Conservation (phyloP, 2,329 filamentous ascomycete genomes). For the Amphichorda felina region DNA sequence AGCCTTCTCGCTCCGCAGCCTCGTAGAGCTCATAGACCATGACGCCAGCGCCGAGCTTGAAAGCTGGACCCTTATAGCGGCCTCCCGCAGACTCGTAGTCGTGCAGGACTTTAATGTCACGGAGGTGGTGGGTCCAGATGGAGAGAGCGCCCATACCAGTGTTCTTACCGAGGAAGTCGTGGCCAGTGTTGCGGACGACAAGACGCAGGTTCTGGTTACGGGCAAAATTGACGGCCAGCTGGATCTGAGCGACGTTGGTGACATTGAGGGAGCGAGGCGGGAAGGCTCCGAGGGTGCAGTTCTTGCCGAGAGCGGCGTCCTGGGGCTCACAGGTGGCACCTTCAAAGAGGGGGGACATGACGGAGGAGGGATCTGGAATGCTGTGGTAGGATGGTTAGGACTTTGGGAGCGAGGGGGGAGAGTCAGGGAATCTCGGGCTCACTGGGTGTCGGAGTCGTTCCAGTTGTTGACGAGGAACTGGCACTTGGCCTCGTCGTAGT, state of each 20-base stretch:
- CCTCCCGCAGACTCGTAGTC: constrained; percentile 9
- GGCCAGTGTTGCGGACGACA: constrained; percentile 40
- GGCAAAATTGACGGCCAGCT: constrained; percentile 33
- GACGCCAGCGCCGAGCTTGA: constrained; percentile 44
- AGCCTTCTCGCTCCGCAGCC: constrained; percentile 30
- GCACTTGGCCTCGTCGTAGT: constrained; percentile 15
- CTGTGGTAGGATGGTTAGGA: constrained; percentile 8
- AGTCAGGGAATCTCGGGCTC: neutral
- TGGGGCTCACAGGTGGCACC: constrained; percentile 22
- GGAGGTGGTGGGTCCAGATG: constrained; percentile 45
- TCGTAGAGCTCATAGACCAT: constrained; percentile 40
- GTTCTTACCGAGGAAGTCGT: constrained; percentile 44
- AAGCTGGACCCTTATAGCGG: constrained; percentile 30
- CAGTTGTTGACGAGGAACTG: neutral
- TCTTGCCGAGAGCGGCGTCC: constrained; percentile 10
- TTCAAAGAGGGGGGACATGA: constrained; percentile 27
- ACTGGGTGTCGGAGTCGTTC: constrained; percentile 3
- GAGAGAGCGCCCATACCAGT: constrained; percentile 47
- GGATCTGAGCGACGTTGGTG: constrained; percentile 28
- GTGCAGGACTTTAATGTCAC: constrained; percentile 19
- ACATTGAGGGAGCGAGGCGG: constrained; percentile 28
- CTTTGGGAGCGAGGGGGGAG: neutral
- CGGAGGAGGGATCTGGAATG: constrained; percentile 23
- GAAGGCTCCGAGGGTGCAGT: constrained; percentile 26
- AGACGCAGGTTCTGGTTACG: constrained; percentile 32